A percentile compares a stretch with the other conserved stretches of the same genome.
These are phyloP conservation scores for Neoascochyta sp. DNA, from an alignment of 2,329 filamentous ascomycete species.

Conservation along the genomic window DNA sequence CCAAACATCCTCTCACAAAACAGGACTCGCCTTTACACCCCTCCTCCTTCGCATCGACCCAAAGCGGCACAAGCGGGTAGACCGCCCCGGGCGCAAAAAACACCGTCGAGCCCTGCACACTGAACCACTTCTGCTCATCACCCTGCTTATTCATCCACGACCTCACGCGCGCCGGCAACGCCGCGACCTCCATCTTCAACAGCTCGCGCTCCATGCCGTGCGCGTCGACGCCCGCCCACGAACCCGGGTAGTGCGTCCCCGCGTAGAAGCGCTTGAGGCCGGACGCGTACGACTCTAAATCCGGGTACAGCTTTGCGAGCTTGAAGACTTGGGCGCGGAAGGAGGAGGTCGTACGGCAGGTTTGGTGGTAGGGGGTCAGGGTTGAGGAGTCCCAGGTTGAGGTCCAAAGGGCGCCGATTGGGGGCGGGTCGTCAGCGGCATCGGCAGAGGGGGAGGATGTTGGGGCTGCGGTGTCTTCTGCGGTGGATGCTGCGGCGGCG, in stretches of 20 bases:
- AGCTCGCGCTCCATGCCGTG: slow-evolving; percentile 51
- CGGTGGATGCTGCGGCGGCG: slow-evolving; percentile 9
- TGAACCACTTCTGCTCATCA: slow-evolving; percentile 38
- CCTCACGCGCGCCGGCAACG: slow-evolving; percentile 41
- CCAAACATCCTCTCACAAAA: slow-evolving; percentile 8
- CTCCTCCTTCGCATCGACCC: slow-evolving; percentile 45
- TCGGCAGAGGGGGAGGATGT: too few species aligned
- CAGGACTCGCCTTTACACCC: slow-evolving; percentile 40
- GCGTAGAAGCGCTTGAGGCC: slow-evolving; percentile 39
- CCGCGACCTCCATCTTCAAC: slow-evolving; percentile 47
- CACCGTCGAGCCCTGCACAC: slow-evolving; percentile 44
- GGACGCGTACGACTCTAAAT: slow-evolving; percentile 28
- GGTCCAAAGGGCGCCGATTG: slow-evolving; percentile 31
- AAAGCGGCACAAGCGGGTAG: slow-evolving; percentile 50
- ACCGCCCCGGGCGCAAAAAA: slow-evolving; percentile 54
- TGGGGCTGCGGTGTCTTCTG: slow-evolving; percentile 9
- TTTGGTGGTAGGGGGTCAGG: slow-evolving; percentile 20
- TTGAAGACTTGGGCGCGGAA: slow-evolving; percentile 30
- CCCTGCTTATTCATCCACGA: slow-evolving; percentile 51
- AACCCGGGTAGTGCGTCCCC: slow-evolving; percentile 46
- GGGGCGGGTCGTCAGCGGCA: slow-evolving; percentile 22
- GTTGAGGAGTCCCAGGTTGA: slow-evolving; percentile 23
- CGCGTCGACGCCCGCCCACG: slow-evolving; percentile 52
- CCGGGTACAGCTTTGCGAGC: slow-evolving; percentile 31
- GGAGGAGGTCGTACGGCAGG: slow-evolving; percentile 16